Conservation (phyloP, 495 filamentous ascomycete genomes). For the Pseudoneurospora amorphoporcata region DNA sequence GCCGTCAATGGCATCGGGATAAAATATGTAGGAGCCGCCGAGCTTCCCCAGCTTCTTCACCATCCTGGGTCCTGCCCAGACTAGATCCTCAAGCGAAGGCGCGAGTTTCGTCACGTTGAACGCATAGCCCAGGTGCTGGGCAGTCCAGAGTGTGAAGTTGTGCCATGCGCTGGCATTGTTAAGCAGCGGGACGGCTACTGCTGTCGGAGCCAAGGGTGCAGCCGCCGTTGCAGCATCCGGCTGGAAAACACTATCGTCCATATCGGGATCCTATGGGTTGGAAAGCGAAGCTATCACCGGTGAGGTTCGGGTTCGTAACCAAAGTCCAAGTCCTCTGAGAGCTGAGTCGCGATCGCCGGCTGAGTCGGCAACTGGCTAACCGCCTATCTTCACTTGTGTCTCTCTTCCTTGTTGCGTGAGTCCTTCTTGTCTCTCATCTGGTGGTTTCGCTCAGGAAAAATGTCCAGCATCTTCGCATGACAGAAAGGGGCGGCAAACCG, state of each 20-base stretch:
- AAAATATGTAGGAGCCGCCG: constrained; percentile 42
- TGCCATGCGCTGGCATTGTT: constrained; percentile 34
- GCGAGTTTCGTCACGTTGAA: constrained; percentile 35
- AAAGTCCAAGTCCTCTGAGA: not conserved
- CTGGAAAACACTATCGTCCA: not conserved
- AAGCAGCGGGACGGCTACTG: constrained; percentile 7
- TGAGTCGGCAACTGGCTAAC: not conserved
- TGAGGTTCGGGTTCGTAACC: not conserved
- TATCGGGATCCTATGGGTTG: not conserved
- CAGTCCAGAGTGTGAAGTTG: constrained; percentile 38
- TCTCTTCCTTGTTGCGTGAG: not conserved
- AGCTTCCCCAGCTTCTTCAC: constrained; percentile 51
- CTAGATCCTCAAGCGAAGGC: constrained; percentile 43
- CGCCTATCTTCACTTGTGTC: not conserved
- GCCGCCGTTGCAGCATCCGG: constrained; percentile 2
- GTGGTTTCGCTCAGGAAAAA: not conserved
- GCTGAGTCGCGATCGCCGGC: not conserved
- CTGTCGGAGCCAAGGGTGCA: constrained; percentile 6
- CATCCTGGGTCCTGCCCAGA: constrained; percentile 52
- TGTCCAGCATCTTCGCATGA: not conserved
- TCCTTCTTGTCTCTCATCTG: not conserved
- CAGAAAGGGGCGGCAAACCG: not conserved
- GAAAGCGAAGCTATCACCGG: not conserved
- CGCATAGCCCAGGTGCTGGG: constrained; percentile 27
- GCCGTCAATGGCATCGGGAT: constrained; percentile 54